Conservation (phyloP, 1,284 basidiomycete species). For the Erythrobasidium hasegawianum region DNA sequence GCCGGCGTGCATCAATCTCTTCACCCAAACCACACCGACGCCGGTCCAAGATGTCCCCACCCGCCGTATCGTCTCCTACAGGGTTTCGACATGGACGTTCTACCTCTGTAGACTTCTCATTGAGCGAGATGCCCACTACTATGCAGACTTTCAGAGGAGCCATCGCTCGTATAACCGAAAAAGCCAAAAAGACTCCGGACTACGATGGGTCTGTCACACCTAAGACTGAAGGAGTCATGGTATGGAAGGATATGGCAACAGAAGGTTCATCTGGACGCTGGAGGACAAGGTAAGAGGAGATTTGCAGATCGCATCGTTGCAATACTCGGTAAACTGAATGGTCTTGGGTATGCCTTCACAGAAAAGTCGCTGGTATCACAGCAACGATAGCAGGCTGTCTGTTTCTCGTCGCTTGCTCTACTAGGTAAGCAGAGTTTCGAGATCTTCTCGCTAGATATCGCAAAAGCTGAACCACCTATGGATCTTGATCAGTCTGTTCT, state of each 20-base stretch:
- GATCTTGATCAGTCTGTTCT: background rate
- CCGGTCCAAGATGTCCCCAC: no score
- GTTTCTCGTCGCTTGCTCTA: background rate
- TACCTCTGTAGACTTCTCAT: constrained; percentile 23
- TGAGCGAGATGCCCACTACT: background rate
- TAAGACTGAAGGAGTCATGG: constrained; percentile 15
- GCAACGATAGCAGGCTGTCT: constrained; percentile 2
- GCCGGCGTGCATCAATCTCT: no score
- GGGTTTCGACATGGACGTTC: constrained; percentile 15
- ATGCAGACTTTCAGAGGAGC: constrained; percentile 3
- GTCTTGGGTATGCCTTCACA: no score
- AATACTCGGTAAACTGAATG: no score
- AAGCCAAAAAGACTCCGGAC: constrained; percentile 10
- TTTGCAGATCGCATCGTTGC: no score
- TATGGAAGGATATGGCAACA: constrained; percentile 19
- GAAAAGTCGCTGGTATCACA: background rate
- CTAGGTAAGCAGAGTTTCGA: no score
- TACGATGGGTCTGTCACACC: background rate
- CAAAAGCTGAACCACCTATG: background rate
- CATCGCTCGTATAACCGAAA: constrained; percentile 11
- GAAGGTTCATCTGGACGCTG: constrained; percentile 7
- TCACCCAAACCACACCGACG: no score
- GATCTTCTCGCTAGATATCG: no score
- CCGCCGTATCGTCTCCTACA: no score
- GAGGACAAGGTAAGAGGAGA: constrained; percentile 22